Percentiles rank a stretch among this genome's conserved stretches.
Conservation (phyloP, 208 protist genomes). For the Histomonas meleagridis region DNA sequence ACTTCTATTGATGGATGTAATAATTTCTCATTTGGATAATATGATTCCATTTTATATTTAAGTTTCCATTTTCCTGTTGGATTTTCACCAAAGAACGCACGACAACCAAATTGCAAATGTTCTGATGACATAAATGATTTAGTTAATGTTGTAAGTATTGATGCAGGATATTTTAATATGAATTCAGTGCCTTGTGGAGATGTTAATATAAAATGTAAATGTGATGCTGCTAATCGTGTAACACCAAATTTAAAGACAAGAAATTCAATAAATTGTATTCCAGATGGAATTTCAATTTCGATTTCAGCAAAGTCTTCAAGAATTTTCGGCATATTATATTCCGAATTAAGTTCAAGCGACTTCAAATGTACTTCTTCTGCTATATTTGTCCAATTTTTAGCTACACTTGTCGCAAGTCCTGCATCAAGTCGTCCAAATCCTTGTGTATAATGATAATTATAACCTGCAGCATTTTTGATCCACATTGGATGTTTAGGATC, state of each 20-base stretch:
- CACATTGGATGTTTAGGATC: neutral
- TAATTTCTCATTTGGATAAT: neutral
- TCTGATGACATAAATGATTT: neutral
- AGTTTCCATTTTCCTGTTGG: neutral
- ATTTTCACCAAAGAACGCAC: neutral
- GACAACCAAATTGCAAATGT: neutral
- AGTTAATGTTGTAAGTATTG: neutral
- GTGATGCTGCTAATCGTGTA: neutral
- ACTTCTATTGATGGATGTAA: too few relatives aligned
- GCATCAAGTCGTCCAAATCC: neutral
- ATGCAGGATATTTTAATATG: neutral
- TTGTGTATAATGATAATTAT: neutral
- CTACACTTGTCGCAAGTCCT: neutral
- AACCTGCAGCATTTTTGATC: neutral
- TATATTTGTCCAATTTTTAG: neutral
- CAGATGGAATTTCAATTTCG: neutral
- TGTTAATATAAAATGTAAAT: neutral
- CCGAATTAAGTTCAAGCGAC: neutral
- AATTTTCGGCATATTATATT: neutral
- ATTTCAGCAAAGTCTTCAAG: neutral
- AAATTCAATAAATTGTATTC: neutral
- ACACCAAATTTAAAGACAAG: neutral
- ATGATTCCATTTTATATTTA: neutral
- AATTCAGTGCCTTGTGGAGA: neutral
- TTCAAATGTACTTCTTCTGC: neutral